Conservation (phyloP, 2,329 filamentous ascomycete genomes). For the Didymella arachidicola region DNA sequence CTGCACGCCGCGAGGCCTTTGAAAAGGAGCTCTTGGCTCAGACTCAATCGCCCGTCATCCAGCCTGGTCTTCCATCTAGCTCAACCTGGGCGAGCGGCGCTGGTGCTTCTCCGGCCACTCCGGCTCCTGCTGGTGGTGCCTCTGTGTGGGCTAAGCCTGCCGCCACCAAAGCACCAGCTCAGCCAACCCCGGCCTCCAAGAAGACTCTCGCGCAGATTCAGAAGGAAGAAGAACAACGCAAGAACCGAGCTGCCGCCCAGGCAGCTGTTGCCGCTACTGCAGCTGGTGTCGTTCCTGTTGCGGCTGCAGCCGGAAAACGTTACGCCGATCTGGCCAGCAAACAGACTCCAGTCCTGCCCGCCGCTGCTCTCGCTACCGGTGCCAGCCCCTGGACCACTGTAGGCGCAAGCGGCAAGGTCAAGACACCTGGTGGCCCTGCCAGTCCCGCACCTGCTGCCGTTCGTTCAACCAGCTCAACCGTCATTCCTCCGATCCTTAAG, state of each 20-base stretch:
- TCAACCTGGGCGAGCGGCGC: constrained; percentile 84
- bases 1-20: constrained; percentile 76
- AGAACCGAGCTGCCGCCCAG: constrained; percentile 72
- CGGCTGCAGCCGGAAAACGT: constrained; percentile 72
- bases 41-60: constrained; percentile 65
- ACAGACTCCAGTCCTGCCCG: constrained; percentile 57
- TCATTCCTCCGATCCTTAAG: constrained; percentile 54
- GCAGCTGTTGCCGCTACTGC: constrained; percentile 56
- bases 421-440: constrained; percentile 70
- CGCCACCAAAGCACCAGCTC: constrained; percentile 58
- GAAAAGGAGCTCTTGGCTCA: constrained; percentile 79
- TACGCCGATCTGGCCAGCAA: constrained; percentile 96
- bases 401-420: constrained; percentile 90
- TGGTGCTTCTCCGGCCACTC: constrained; percentile 69
- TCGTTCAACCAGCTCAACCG: constrained; percentile 57
- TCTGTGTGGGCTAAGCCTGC: constrained; percentile 70
- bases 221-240: constrained; percentile 90
- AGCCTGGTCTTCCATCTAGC: constrained; percentile 81
- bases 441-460: constrained; percentile 57
- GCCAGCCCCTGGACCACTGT: constrained; percentile 88
- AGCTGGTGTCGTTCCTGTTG: constrained; percentile 55
- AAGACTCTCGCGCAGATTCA: constrained; percentile 97
- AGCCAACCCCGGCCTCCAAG: constrained; percentile 62
- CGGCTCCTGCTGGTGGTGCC: constrained; percentile 55
- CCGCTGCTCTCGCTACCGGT: constrained; percentile 54